A percentile compares a stretch with the other conserved stretches of the same genome.
phyloP scores from a whole-genome alignment of 164 flowering plant species.

The Umbilicus rupestris region DNA sequence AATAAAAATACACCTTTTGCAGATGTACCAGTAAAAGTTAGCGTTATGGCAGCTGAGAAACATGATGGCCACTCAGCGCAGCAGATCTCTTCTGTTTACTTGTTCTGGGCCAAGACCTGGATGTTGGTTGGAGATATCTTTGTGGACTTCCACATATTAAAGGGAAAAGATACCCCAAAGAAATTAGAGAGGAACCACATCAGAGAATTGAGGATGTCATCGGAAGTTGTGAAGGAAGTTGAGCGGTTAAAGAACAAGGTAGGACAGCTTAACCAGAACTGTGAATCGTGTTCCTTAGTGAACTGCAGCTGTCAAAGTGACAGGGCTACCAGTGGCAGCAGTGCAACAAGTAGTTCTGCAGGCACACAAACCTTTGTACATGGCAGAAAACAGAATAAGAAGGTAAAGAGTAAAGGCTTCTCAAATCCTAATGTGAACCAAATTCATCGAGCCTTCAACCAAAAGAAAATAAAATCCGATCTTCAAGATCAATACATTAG shows the following conservation, averaged over 20 bases:
- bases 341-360: constrained; percentile 80
- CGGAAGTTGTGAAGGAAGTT: constrained; percentile 84
- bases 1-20: constrained; percentile 15
- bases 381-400: constrained; percentile 53
- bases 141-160: constrained; percentile 50
- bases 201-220: constrained; percentile 57
- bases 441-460: constrained; percentile 15
- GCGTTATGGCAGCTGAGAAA: neutral
- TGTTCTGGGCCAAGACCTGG: constrained; percentile 94
- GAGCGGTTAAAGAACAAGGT: constrained; percentile 78
- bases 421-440: constrained; percentile 17
- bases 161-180: constrained; percentile 31
- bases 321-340: constrained; percentile 86
- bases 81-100: constrained; percentile 35
- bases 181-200: constrained; percentile 20
- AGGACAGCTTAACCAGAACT: constrained; percentile 50
- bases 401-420: constrained; percentile 23
- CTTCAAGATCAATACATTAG: neutral
- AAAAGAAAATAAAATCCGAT: constrained; percentile 2
- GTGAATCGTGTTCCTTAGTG: constrained; percentile 72
- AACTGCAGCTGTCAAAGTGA: constrained; percentile 97
- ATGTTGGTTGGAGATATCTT: constrained; percentile 84
- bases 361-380: constrained; percentile 21
- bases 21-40: neutral
- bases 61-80: neutral